phyloP scores from a whole-genome alignment of 345 rosid genomes.

The Gossypium sturtianum region DNA sequence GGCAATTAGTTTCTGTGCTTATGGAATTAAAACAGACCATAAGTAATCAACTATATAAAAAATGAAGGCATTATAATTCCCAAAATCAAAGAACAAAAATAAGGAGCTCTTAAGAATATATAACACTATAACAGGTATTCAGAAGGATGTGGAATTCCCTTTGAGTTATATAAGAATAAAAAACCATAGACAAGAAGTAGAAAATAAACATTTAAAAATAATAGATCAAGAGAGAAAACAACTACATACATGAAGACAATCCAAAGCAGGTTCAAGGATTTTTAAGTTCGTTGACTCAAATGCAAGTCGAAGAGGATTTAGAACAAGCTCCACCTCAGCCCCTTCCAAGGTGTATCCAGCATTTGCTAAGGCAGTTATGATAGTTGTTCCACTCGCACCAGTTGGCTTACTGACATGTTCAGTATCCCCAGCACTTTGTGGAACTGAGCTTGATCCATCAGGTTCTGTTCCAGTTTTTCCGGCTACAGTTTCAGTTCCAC shows the following conservation, averaged over 20 bases:
- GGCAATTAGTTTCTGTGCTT: constrained; percentile 85
- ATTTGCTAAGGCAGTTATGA: constrained; percentile 43
- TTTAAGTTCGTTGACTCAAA: constrained; percentile 87
- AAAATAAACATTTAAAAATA: background rate
- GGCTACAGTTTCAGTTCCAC: constrained; percentile 51
- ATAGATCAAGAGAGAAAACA: constrained; percentile 3
- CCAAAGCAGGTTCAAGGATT: constrained; percentile 90
- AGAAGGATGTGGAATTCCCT: constrained; percentile 12
- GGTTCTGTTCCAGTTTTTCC: constrained; percentile 37
- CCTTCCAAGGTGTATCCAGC: constrained; percentile 46
- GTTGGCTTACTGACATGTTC: constrained; percentile 39
- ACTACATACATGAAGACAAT: constrained; percentile 89
- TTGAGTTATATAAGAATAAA: background rate
- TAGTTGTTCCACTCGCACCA: constrained; percentile 15
- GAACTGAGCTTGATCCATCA: constrained; percentile 30
- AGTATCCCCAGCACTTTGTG: constrained; percentile 31
- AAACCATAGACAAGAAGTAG: background rate
- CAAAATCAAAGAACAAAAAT: constrained; percentile 3
- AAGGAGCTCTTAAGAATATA: background rate
- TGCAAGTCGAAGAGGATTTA: constrained; percentile 90
- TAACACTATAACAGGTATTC: constrained; percentile 4
- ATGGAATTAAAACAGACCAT: constrained; percentile 22
- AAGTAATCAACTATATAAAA: constrained; percentile 9
- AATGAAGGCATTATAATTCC: constrained; percentile 12
- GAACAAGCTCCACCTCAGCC: constrained; percentile 40